phyloP scores from a whole-genome alignment of 176 grass and related monocot species.

The Otatea glauca region DNA sequence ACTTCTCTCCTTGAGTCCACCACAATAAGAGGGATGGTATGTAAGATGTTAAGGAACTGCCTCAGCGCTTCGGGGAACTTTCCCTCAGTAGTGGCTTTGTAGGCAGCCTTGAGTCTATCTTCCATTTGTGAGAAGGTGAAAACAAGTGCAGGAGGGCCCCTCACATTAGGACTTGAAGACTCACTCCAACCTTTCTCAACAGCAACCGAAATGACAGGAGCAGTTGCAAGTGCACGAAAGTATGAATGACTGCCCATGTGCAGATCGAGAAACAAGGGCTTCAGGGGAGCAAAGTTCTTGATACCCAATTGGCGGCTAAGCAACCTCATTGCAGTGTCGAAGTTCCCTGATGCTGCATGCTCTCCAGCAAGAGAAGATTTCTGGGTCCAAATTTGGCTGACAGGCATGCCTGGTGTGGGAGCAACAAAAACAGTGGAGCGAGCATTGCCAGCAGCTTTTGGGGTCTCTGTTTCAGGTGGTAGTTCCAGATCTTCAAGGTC shows the following conservation, averaged over 20 bases:
- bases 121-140: conserved; percentile 92
- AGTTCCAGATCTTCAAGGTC: conserved; percentile 96
- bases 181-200: conserved; percentile 98
- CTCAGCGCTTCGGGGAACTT: conserved; percentile 87
- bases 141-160: conserved; percentile 81
- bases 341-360: conserved; percentile 90
- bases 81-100: conserved; percentile 83
- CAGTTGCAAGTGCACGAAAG: conserved; percentile 63
- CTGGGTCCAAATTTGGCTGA: conserved; percentile 94
- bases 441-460: conserved; percentile 54
- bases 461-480: conserved; percentile 79
- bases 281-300: conserved; percentile 86
- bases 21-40: conserved; percentile 78
- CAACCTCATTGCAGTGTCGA: conserved; percentile 90
- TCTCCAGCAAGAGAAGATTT: conserved; percentile 97
- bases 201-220: conserved; percentile 70
- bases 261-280: conserved; percentile 78
- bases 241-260: conserved; percentile 82
- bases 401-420: conserved; percentile 86
- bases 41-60: conserved; percentile 82
- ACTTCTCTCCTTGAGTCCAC: conserved; percentile 92
- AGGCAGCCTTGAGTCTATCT: conserved; percentile 88
- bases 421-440: conserved; percentile 69
- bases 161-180: conserved; percentile 85
- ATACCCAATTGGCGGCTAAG: conserved; percentile 92